Base-by-base conservation (phyloP, 2,329 filamentous ascomycete species). In the Xylaria arbuscula region DNA sequence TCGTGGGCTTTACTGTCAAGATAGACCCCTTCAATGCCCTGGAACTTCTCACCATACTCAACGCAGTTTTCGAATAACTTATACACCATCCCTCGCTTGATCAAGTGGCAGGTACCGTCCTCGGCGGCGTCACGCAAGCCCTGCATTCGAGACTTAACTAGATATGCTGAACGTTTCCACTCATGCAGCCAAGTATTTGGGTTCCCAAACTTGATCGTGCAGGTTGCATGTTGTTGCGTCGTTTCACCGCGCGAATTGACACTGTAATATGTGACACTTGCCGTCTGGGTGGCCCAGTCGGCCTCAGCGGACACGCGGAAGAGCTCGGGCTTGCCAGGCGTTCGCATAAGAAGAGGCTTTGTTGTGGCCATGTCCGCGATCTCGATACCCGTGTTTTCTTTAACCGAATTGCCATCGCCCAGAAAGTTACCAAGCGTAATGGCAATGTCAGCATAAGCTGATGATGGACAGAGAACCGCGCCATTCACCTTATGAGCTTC, bases 381-480 rank as follows among this genome's bases (percentile, higher is more conserved):
- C n/a, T 88, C 86, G 66, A 84, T 77, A 42, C 81, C 82, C 13
- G 82, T 47, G 19, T 47, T 80, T 77, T 36, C 82, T 77, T 56
- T 80, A 78, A 51, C 80, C 80, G 83, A 17, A 9, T 54, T 81
- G 81, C 58, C 85, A 77, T 71, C 85, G 78, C 74, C 84, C 83
- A 75, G 84, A 83, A 38, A 89, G 80, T 87, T 83, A 53, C 83
- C 84, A 22, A 89, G 78, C 17, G 87, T 88, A 77, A 88, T 81
- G 6, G 86, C 86, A 79, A 89, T 88, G 71, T 90, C 87, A 9
- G 85, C 86, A 71, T 89, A 89, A n/a, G 90, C 75, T 2, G 81
- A 81, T 45, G 76, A 75, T 5, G 73, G 78, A 32, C 83, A 86
- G 28, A 76, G 70, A 3, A 72, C 70, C 7, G 72, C 64, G 2